Evolutionary conservation across 768 basidiomycete genomes (phyloP), one percentile per base, ranked within the genome.

Genomic region (Termitomyces sp.): DNA sequence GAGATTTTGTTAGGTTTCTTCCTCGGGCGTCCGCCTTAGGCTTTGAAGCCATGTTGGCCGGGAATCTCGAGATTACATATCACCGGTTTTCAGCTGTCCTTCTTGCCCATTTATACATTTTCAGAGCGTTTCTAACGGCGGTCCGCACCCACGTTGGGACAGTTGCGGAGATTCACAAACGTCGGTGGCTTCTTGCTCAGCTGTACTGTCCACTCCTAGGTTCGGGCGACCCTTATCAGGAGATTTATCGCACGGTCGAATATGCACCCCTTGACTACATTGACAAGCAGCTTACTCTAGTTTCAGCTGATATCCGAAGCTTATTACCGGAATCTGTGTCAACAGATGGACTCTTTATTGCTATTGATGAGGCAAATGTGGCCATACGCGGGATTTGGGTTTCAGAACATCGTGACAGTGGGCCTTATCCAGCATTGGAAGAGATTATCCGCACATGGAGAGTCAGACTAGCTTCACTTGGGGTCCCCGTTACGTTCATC

Each of bases 341-440:
- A 3, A 34, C 26, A 8, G 40, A 57, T 9, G 56, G 56, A 1
- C 32, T 57, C 24, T 57, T 40, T 4, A 1, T 51, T 14, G 49
- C 14, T 16, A 57, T 57, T 18, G 56, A 57, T 34, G 48, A 57
- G 22, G 56, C 56, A 2, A 57, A 57, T 10, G 32, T 44, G 47
- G 46, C 47, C 13, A 27, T 26, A 16, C 8, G 16, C 13, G 44
- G 32, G 16, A 49, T 30, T 8, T 56, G 55, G 47, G 30, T 27
- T 14, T 4, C 40, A 9, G 27, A 18, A n/a, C n/a, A n/a, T n/a
- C n/a, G n/a, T n/a, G n/a, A n/a, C n/a, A n/a, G n/a, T n/a, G 56
- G 9, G 16, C 13, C 7, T 0, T 37, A 57, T 9, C 33, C 48
- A 9, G 16, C 47, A 16, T 22, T 57, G 1, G 20, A 44, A 16